Evolutionary conservation across 306 rosid species (phyloP), one percentile per base, ranked within the genome.

Genomic region (Crataegus laevigata): DNA sequence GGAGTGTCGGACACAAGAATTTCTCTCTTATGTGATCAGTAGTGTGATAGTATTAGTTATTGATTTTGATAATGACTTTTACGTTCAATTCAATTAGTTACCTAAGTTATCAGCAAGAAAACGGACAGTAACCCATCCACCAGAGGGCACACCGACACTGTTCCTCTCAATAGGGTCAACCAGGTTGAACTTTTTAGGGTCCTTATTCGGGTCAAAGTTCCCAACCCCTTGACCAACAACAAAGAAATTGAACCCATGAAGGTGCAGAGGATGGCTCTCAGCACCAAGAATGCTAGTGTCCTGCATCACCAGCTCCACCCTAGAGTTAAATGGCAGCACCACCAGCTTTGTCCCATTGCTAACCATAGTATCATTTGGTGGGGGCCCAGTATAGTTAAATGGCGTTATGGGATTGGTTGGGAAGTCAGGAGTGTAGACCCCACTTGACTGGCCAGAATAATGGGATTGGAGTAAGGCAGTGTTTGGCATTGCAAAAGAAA

Each of bases 221-320:
- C 93, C 93, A 77, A 86, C 86, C 1, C 90, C 93, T 84, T 84
- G 88, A 3, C 90, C 89, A 11, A 88, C 85, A 55, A 84, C 86
- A 77, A 88, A 83, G 81, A 85, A 40, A 40, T 40, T 40, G 43
- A 40, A 40, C 43, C 43, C 43, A 40, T 40, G 12, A 40, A 40
- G 43, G 43, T 40, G 43, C 12, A 40, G 3, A 40, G 43, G 43
- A 40, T 40, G 43, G 43, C 43, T 40, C 43, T 40, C 43, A 2
- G 43, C 43, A 40, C 43, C 43, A 40, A 40, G 34, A 60, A 9
- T 40, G 43, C 12, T 40, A 40, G 43, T 9, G 43, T 40, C 43
- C 43, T 40, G 43, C 43, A 40, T 40, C 43, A 40, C 43, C 43
- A 40, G 43, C 43, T 9, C 43, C 43, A 40, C 43, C 3, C 43